Evolutionary conservation across 441 rosid genomes (phyloP).

Genomic region (Adansonia madagascariensis): DNA sequence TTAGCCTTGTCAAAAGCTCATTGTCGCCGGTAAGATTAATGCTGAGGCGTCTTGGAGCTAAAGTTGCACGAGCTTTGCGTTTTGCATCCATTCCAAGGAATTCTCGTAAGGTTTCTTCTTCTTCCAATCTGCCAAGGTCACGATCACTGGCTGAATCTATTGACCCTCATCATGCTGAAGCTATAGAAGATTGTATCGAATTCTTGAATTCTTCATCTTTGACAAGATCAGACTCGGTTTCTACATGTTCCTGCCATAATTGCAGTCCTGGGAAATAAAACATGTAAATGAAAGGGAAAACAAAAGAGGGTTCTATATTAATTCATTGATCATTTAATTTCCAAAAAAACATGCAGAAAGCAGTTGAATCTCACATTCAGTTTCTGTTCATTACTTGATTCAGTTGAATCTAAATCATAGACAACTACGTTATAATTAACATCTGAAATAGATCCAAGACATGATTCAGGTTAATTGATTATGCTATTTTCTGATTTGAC

Average conservation of each 20-base stretch:
- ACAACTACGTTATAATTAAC: too few species aligned
- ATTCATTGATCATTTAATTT: background rate
- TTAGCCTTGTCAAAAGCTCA: slow-evolving; percentile 49
- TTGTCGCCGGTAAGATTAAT: slow-evolving; percentile 43
- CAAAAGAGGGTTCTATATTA: background rate
- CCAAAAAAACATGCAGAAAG: background rate
- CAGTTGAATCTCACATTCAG: too few species aligned
- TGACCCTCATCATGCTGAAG: slow-evolving; percentile 86
- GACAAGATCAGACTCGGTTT: slow-evolving; percentile 69
- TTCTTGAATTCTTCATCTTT: slow-evolving; percentile 78
- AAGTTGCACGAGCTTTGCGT: slow-evolving; percentile 56
- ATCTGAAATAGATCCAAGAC: too few species aligned
- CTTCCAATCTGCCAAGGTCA: slow-evolving; percentile 63
- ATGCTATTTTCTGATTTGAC: too few species aligned
- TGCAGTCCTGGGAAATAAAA: background rate
- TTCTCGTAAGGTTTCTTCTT: slow-evolving; percentile 54
- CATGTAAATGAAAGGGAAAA: slow-evolving; percentile 26
- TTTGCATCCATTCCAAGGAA: slow-evolving; percentile 48
- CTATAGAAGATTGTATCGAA: slow-evolving; percentile 87
- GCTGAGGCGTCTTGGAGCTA: slow-evolving; percentile 58
- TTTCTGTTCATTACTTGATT: too few species aligned
- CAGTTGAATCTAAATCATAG: too few species aligned
- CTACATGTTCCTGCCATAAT: slow-evolving; percentile 50
- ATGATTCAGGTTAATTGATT: too few species aligned
- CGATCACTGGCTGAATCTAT: slow-evolving; percentile 67